A percentile compares a stretch with the other conserved stretches of the same genome.
phyloP scores from a whole-genome alignment of 192 early-diverging fungal genomes.

The Cladochytrium replicatum region DNA sequence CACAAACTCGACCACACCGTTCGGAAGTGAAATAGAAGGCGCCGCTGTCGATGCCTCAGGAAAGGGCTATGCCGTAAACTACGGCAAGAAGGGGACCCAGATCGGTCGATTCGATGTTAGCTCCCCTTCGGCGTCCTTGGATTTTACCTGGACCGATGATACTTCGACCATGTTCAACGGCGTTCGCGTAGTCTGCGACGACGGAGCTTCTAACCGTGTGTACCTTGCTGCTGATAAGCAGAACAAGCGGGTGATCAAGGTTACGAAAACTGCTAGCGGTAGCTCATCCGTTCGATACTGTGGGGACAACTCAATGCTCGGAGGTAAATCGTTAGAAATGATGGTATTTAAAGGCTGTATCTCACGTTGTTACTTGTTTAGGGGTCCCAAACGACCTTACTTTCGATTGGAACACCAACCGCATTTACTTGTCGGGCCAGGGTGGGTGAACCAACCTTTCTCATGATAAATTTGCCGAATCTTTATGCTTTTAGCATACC shows the following conservation, averaged over 20 bases:
- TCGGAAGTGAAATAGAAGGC: conserved; percentile 43
- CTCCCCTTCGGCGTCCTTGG: conserved; percentile 9
- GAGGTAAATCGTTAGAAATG: conserved; percentile 6
- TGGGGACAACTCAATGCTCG: conserved; percentile 6
- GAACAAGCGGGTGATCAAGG: conserved; percentile 27
- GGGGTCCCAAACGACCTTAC: conserved; percentile 38
- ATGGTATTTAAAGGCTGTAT: conserved; percentile 10
- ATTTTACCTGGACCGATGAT: conserved; percentile 13
- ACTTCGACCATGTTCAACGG: conserved; percentile 31
- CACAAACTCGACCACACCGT: conserved; percentile 1
- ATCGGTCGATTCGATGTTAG: conserved; percentile 7
- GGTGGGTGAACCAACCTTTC: too few species aligned
- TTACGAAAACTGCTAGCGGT: conserved; percentile 11
- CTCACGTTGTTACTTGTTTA: background rate
- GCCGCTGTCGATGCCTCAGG: conserved; percentile 39
- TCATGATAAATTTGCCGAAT: conserved; percentile 22
- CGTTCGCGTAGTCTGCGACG: conserved; percentile 27
- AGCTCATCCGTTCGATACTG: conserved; percentile 10
- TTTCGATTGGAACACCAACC: conserved; percentile 5
- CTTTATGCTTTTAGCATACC: conserved; percentile 33
- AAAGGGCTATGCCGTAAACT: conserved; percentile 36
- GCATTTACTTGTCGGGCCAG: background rate
- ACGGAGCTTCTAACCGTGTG: conserved; percentile 9
- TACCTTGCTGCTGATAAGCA: conserved; percentile 29
- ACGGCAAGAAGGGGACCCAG: conserved; percentile 7